Base-by-base conservation (phyloP, 257 asterid genomes). In the Scutellaria barbata region DNA sequence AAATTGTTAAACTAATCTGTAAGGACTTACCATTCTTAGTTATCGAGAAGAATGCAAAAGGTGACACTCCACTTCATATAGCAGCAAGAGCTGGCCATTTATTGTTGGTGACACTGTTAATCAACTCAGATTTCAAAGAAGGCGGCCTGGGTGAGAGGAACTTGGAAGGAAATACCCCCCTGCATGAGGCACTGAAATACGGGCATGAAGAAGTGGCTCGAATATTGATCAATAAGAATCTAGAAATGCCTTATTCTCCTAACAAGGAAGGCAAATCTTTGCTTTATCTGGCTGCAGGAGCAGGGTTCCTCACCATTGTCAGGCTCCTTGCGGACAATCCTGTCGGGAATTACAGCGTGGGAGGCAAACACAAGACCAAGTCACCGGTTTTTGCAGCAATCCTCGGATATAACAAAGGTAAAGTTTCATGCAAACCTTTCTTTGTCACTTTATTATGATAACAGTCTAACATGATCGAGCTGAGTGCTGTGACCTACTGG, bases 261-360 rank as follows among this genome's bases (percentile, higher is more conserved):
- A 85, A 81, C 69, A 77, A 67, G 66, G 80, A 79, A 57, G 90
- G 85, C 39, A 75, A 83, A 54, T 79, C 88, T 74, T 71, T 85
- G 72, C 75, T 83, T 67, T 83, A 69, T 77, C 80, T 85, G 59
- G 83, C 90, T 57, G 88, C 90, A 69, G 88, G 83, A 66, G 90
- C 83, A 16, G 90, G 88, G 60, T 81, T 81, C 75, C 74, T 72
- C 72, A 72, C 81, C 56, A 77, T 85, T 55, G 77, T 62, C 57
- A 70, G 64, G 73, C 80, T 85, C 40, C 88, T 85, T 35, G 8
- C 80, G 78, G 82, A 81, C 68, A 85, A 82, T 52, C 86, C 90
- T 17, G 77, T 47, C 1, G 88, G 85, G 40, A 77, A 81, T 41
- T 74, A 54, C 63, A 66, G 13, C 48, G 25, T 22, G 33, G 73